These are phyloP conservation scores for Colletotrichum lupini DNA, from an alignment of 2,329 filamentous ascomycete genomes.

Conservation along the genomic window DNA sequence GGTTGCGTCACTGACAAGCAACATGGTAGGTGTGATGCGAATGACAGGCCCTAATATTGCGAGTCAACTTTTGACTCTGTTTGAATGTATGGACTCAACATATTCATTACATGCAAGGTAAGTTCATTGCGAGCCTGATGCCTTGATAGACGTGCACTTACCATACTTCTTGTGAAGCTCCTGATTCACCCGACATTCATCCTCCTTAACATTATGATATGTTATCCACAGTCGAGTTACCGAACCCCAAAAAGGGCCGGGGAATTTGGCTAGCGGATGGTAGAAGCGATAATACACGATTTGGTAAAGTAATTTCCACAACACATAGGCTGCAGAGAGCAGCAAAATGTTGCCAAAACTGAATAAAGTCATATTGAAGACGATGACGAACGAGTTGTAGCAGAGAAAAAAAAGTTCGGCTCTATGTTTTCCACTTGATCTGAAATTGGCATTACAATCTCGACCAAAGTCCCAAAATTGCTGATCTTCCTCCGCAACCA, in stretches of 20 bases:
- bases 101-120: too few species aligned
- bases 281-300: slow-evolving; percentile 62
- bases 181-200: slow-evolving; percentile 54
- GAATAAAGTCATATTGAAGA: not conserved
- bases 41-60: slow-evolving; percentile 58
- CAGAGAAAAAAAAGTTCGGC: not conserved
- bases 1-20: slow-evolving; percentile 63
- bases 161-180: slow-evolving; percentile 60
- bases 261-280: slow-evolving; percentile 62
- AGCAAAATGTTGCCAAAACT: slow-evolving; percentile 45
- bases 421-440: not conserved
- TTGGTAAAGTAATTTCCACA: slow-evolving; percentile 52
- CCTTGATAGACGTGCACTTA: slow-evolving; percentile 33
- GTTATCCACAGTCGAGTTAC: slow-evolving; percentile 66
- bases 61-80: not conserved
- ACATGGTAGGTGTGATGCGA: slow-evolving; percentile 62
- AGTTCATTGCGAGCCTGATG: too few species aligned
- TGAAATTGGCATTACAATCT: not conserved
- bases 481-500: not conserved
- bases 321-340: slow-evolving; percentile 45
- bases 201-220: slow-evolving; percentile 60
- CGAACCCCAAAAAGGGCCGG: slow-evolving; percentile 64
- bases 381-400: not conserved
- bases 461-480: not conserved
- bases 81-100: too few species aligned